Percentiles rank a stretch among this genome's conserved stretches.
phyloP scores from a whole-genome alignment of 1,284 basidiomycete genomes.

The Puccinia brachypodii region DNA sequence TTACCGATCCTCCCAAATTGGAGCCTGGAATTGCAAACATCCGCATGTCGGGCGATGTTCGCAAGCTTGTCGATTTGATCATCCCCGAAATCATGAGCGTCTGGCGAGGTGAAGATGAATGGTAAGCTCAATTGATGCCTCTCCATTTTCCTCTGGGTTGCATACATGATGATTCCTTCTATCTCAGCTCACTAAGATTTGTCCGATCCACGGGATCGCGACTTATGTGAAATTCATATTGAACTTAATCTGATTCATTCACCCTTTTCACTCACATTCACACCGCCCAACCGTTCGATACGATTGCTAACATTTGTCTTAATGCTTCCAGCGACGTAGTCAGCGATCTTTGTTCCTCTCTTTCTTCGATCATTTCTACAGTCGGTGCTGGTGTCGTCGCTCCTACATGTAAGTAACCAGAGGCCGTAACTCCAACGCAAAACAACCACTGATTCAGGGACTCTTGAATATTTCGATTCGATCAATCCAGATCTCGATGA shows the following conservation, averaged over 20 bases:
- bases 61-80: slow-evolving; percentile 75
- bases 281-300: neutral
- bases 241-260: slow-evolving; percentile 20
- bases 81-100: slow-evolving; percentile 78
- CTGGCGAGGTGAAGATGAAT: slow-evolving; percentile 94
- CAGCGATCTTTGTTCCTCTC: slow-evolving; percentile 40
- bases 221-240: slow-evolving; percentile 28
- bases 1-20: slow-evolving; percentile 81
- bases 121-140: slow-evolving; percentile 67
- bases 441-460: slow-evolving; percentile 50
- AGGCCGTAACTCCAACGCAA: neutral
- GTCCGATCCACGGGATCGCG: slow-evolving; percentile 55
- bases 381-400: slow-evolving; percentile 48
- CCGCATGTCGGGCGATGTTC: slow-evolving; percentile 72
- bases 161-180: slow-evolving; percentile 55
- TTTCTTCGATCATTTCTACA: slow-evolving; percentile 35
- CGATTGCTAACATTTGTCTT: neutral
- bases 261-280: neutral
- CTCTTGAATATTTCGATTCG: slow-evolving; percentile 36
- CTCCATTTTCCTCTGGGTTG: slow-evolving; percentile 36
- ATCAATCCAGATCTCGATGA: slow-evolving; percentile 68
- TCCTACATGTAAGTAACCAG: slow-evolving; percentile 16
- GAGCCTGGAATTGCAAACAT: slow-evolving; percentile 69
- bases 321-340: slow-evolving; percentile 32
- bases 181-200: slow-evolving; percentile 85